Percentiles rank a stretch among this genome's conserved stretches.
These are phyloP conservation scores for Phytophthora multivora DNA, from an alignment of 352 stramenopile species.

Conservation along the genomic window DNA sequence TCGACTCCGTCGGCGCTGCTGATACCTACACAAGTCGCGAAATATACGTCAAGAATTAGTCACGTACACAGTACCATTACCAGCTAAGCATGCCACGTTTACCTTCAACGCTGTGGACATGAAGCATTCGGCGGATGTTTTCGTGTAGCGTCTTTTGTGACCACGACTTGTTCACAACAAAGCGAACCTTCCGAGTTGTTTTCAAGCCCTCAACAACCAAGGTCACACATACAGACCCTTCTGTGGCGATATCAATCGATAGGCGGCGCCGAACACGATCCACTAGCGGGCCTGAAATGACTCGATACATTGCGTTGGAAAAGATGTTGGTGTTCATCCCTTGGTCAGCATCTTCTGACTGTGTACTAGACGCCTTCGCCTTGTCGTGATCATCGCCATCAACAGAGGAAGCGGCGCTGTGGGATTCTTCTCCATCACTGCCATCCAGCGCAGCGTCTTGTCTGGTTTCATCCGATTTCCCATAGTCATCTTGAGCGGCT, in stretches of 20 bases:
- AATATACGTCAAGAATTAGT: conserved; percentile 13
- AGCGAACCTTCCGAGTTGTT: conserved; percentile 58
- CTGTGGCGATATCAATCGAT: conserved; percentile 79
- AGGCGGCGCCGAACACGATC: conserved; percentile 76
- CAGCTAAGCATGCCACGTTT: conserved; percentile 5
- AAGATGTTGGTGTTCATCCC: conserved; percentile 71
- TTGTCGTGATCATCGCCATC: conserved; percentile 36
- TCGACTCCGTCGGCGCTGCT: conserved; percentile 58
- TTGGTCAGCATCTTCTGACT: conserved; percentile 22
- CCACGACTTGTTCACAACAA: conserved; percentile 79
- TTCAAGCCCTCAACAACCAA: conserved; percentile 75
- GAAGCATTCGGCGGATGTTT: conserved; percentile 73
- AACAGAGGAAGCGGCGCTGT: conserved; percentile 46
- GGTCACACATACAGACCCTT: conserved; percentile 75
- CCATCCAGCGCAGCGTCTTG: conserved; percentile 38
- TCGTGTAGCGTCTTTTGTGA: conserved; percentile 58
- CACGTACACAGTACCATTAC: not conserved
- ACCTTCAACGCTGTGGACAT: conserved; percentile 70
- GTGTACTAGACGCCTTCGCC: conserved; percentile 14
- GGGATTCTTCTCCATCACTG: conserved; percentile 61
- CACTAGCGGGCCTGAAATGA: conserved; percentile 77
- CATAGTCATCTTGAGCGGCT: conserved; percentile 75
- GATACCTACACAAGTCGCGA: conserved; percentile 44
- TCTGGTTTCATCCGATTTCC: conserved; percentile 44
- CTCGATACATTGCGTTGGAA: conserved; percentile 82